These are phyloP conservation scores for Flueggea neowawraea DNA, from an alignment of 441 rosid genomes.

Conservation along the genomic window DNA sequence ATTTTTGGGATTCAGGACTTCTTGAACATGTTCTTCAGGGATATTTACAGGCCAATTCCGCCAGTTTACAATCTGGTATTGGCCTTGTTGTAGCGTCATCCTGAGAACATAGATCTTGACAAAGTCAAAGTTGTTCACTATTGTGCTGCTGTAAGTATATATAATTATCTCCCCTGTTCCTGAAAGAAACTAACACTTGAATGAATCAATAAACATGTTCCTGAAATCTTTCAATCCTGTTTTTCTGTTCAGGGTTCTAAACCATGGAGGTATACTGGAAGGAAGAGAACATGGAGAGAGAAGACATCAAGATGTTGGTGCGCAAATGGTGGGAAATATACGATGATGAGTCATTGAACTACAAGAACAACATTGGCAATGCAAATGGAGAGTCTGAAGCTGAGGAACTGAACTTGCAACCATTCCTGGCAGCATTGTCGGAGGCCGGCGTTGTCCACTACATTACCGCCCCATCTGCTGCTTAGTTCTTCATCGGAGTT, in stretches of 20 bases:
- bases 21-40: slow-evolving; percentile 59
- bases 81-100: slow-evolving; percentile 74
- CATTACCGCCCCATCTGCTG: slow-evolving; percentile 62
- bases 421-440: slow-evolving; percentile 32
- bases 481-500: slow-evolving; percentile 19
- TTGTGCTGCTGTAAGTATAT: slow-evolving; percentile 51
- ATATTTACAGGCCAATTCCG: slow-evolving; percentile 53
- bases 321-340: slow-evolving; percentile 69
- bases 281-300: slow-evolving; percentile 61
- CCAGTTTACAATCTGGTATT: slow-evolving; percentile 52
- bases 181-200: no score
- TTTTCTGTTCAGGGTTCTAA: slow-evolving; percentile 26
- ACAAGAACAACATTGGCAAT: slow-evolving; percentile 19
- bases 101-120: slow-evolving; percentile 46
- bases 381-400: not conserved
- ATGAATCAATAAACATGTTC: no score
- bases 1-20: slow-evolving; percentile 32
- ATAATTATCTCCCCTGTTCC: no score
- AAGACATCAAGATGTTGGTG: slow-evolving; percentile 54
- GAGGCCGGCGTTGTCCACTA: slow-evolving; percentile 45
- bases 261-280: slow-evolving; percentile 64
- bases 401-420: slow-evolving; percentile 14
- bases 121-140: slow-evolving; percentile 65
- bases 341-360: slow-evolving; percentile 49
- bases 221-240: no score